Evolutionary conservation across 2,329 filamentous ascomycete genomes (phyloP).

Genomic region (Alternaria dauci): DNA sequence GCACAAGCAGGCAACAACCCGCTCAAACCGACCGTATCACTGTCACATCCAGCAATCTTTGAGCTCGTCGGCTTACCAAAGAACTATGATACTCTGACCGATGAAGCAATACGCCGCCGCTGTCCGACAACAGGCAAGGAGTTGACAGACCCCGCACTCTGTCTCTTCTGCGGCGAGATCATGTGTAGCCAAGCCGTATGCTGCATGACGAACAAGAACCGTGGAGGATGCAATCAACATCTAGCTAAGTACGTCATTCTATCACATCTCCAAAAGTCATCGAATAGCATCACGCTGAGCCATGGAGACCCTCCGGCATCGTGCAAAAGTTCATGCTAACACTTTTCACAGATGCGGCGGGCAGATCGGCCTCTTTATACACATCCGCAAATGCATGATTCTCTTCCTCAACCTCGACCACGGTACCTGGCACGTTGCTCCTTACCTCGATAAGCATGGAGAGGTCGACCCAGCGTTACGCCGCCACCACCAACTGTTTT

Average conservation of each 20-base stretch:
- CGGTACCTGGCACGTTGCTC: constrained; percentile 85
- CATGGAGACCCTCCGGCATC: constrained; percentile 20
- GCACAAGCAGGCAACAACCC: constrained; percentile 51
- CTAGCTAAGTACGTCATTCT: constrained; percentile 73
- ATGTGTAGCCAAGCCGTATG: constrained; percentile 95
- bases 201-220: constrained; percentile 73
- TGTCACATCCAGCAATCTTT: constrained; percentile 88
- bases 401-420: constrained; percentile 83
- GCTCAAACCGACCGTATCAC: constrained; percentile 56
- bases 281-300: background rate
- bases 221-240: constrained; percentile 81
- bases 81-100: constrained; percentile 90
- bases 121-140: constrained; percentile 94
- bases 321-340: constrained; percentile 6
- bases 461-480: constrained; percentile 90
- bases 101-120: constrained; percentile 82
- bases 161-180: constrained; percentile 94
- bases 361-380: constrained; percentile 92
- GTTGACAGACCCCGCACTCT: constrained; percentile 87
- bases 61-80: constrained; percentile 92
- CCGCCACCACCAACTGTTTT: constrained; percentile 85
- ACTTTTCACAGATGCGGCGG: constrained; percentile 74
- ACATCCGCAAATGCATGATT: constrained; percentile 93
- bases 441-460: constrained; percentile 95
- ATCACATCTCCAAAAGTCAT: background rate